A percentile compares a stretch with the other conserved stretches of the same genome.
phyloP scores from a whole-genome alignment of 345 rosid species.

The Brassica juncea region DNA sequence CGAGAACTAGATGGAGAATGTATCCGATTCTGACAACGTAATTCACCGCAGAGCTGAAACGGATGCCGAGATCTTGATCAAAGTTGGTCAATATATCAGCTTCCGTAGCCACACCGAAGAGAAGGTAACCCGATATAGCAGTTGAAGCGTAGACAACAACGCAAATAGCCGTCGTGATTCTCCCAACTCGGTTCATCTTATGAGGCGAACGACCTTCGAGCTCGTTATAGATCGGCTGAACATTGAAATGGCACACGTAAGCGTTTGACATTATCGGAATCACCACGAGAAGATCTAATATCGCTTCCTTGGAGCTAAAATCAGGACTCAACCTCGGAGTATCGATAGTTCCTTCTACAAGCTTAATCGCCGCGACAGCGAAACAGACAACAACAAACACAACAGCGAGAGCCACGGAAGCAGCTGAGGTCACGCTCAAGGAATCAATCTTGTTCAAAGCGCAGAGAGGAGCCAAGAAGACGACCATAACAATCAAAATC shows the following conservation, averaged over 20 bases:
- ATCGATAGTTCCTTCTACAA: constrained; percentile 71
- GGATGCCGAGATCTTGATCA: constrained; percentile 82
- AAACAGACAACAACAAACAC: constrained; percentile 86
- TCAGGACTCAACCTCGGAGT: constrained; percentile 79
- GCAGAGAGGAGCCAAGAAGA: constrained; percentile 90
- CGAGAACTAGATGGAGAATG: constrained; percentile 88
- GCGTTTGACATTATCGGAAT: constrained; percentile 93
- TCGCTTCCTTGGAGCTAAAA: constrained; percentile 66
- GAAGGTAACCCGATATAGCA: constrained; percentile 80
- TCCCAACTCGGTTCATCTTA: constrained; percentile 84
- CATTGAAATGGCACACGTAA: constrained; percentile 87
- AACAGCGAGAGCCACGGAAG: constrained; percentile 87
- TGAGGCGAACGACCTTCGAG: constrained; percentile 72
- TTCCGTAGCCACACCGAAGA: constrained; percentile 83
- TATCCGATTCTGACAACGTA: constrained; percentile 87
- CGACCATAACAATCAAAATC: constrained; percentile 59
- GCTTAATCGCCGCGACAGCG: constrained; percentile 70
- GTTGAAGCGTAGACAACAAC: constrained; percentile 67
- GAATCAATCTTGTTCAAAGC: constrained; percentile 85
- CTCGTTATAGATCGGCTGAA: constrained; percentile 94
- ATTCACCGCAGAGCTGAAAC: constrained; percentile 75
- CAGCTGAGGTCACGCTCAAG: constrained; percentile 81
- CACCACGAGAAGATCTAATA: constrained; percentile 87
- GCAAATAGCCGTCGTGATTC: constrained; percentile 77
- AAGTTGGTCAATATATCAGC: constrained; percentile 84